These are phyloP conservation scores for Mycena vitilis DNA, from an alignment of 768 basidiomycete species.

Conservation along the genomic window DNA sequence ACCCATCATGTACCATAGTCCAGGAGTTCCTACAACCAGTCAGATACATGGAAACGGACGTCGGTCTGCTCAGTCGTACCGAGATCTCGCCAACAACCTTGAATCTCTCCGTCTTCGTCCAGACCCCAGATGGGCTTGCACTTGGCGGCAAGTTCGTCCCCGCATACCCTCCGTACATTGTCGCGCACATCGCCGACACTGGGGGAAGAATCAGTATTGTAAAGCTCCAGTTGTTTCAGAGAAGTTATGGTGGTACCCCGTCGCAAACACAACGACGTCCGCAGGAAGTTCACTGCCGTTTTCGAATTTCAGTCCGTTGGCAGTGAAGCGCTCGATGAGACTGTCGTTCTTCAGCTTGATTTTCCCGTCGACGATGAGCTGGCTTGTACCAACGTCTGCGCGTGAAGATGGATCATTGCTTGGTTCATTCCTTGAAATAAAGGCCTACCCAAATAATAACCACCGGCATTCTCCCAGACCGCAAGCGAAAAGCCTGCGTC, in stretches of 20 bases:
- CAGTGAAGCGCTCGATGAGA: slow-evolving; percentile 58
- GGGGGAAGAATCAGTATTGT: slow-evolving; percentile 7
- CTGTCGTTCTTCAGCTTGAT: slow-evolving; percentile 77
- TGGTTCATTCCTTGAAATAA: neutral
- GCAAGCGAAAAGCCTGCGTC: slow-evolving; percentile 63
- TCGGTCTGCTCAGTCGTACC: slow-evolving; percentile 43
- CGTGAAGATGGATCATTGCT: neutral
- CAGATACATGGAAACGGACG: neutral
- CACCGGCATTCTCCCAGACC: slow-evolving; percentile 63
- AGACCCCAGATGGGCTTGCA: slow-evolving; percentile 74
- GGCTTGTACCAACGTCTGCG: slow-evolving; percentile 67
- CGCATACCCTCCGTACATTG: slow-evolving; percentile 57
- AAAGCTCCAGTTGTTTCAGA: neutral
- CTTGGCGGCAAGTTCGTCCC: slow-evolving; percentile 55
- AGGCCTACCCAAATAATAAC: slow-evolving; percentile 72
- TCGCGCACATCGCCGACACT: slow-evolving; percentile 60
- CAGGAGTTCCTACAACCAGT: slow-evolving; percentile 43
- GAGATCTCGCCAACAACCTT: slow-evolving; percentile 60
- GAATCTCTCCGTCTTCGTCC: slow-evolving; percentile 71
- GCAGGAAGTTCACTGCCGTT: slow-evolving; percentile 59
- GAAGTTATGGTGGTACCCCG: slow-evolving; percentile 55
- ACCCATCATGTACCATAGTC: slow-evolving; percentile 74
- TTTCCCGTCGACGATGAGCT: slow-evolving; percentile 73
- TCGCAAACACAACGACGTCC: slow-evolving; percentile 71
- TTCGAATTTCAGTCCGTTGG: slow-evolving; percentile 58